Percentiles rank a stretch among this genome's conserved stretches.
Conservation (phyloP, 2,329 filamentous ascomycete species). For the Hypoxylon sp. region DNA sequence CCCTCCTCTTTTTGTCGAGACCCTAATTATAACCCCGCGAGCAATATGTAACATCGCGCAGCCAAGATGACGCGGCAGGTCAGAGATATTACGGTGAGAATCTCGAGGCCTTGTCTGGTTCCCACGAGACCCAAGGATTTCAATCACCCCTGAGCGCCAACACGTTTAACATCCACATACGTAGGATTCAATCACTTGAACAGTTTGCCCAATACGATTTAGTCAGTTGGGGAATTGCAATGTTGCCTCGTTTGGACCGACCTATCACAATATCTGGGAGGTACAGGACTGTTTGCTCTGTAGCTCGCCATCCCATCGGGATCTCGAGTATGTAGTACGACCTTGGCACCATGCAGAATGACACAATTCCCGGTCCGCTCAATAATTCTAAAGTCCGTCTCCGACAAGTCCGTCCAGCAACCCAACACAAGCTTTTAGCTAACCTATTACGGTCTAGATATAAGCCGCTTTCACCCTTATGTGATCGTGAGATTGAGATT, state of each 20-base stretch:
- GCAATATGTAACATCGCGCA: slow-evolving; percentile 31
- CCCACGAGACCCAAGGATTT: slow-evolving; percentile 9
- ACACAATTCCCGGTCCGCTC: slow-evolving; percentile 1
- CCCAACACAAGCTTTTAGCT: slow-evolving; percentile 21
- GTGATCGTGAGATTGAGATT: slow-evolving; percentile 7
- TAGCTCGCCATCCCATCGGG: slow-evolving; percentile 14
- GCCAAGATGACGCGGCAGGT: slow-evolving; percentile 39
- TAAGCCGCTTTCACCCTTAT: slow-evolving; percentile 12
- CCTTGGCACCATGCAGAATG: slow-evolving; percentile 14
- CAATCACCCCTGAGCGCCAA: slow-evolving; percentile 12
- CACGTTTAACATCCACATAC: not conserved
- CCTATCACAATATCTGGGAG: slow-evolving; percentile 6
- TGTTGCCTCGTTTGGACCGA: slow-evolving; percentile 4
- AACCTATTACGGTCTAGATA: slow-evolving; percentile 3
- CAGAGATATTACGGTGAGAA: slow-evolving; percentile 26
- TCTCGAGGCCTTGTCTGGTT: slow-evolving; percentile 8
- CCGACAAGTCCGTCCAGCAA: not conserved
- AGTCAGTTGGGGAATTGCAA: slow-evolving; percentile 7
- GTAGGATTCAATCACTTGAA: slow-evolving; percentile 4
- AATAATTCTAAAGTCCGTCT: slow-evolving; percentile 1
- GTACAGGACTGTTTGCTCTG: slow-evolving; percentile 7
- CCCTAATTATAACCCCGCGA: slow-evolving; percentile 28
- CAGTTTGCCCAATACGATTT: slow-evolving; percentile 10
- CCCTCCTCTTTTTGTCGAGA: slow-evolving; percentile 1
- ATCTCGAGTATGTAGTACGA: slow-evolving; percentile 7